Evolutionary conservation across 345 rosid species (phyloP), one percentile per base, ranked within the genome.

Genomic region (Populus simonii): DNA sequence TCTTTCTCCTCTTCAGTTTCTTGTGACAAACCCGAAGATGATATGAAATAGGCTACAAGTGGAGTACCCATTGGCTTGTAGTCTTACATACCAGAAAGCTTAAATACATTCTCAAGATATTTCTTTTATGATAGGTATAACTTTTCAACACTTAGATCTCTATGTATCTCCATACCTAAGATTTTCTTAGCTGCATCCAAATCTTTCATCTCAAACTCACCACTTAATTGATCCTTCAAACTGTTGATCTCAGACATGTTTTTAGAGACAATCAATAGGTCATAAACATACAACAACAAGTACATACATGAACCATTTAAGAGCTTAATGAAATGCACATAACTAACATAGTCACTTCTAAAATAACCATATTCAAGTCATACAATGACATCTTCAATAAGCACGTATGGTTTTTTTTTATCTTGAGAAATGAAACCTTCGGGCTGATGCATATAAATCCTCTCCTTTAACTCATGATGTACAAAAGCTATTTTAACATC

Each of bases 31-130:
- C 16, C 0, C 0, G 0, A 2, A 11, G 1, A 45, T 45, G 8
- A 45, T 1, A 45, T 11, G 1, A 45, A 45, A 45, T 45, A 2
- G 4, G 49, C 0, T 2, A 3, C 1, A 45, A 45, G 0, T 45
- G 3, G 1, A 2, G 1, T 45, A 45, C 5, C 2, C 10, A 12
- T 0, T 2, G 0, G 5, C 15, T 45, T 45, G 16, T 2, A 45
- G 5, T 45, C 16, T 45, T 12, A 1, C 49, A 45, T 12, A 0
- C 13, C 49, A 45, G 12, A 45, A 12, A 9, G 16, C 13, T 45
- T 5, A 3, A 45, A 0, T 12, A 45, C 3, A 0, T 10, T 43
- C 3, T 43, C 1, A 45, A 12, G 1, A 45, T 12, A 45, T 0
- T 45, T 45, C 0, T 0, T 12, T 13, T 12, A 45, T 3, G 17